These are phyloP conservation scores for Bruguiera parviflora DNA, from an alignment of 345 rosid genomes.

Conservation along the genomic window DNA sequence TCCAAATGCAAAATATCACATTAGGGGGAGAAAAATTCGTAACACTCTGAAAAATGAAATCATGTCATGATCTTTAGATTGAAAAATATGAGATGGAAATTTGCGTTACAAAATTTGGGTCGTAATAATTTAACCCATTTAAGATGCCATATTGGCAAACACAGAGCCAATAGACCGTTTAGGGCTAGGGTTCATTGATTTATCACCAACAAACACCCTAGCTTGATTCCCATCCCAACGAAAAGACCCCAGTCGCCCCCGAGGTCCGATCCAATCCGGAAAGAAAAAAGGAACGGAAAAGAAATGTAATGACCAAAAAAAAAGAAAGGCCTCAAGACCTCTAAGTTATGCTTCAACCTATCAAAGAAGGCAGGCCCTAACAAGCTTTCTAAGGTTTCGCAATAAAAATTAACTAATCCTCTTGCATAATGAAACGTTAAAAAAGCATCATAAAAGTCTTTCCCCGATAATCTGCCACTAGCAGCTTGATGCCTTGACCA, in stretches of 20 bases:
- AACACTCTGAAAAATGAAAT: too few relatives aligned
- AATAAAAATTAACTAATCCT: constrained; percentile 3
- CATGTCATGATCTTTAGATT: too few relatives aligned
- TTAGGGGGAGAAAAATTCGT: too few relatives aligned
- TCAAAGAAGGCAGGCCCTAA: not conserved
- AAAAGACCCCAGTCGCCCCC: too few relatives aligned
- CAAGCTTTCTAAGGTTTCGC: not conserved
- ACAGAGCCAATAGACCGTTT: not conserved
- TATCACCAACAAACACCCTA: not conserved
- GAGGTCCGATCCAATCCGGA: not conserved
- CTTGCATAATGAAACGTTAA: not conserved
- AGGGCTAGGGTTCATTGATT: not conserved
- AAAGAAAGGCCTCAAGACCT: not conserved
- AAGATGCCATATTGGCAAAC: constrained; percentile 5
- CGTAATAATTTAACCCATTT: constrained; percentile 11
- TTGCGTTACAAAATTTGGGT: constrained; percentile 22
- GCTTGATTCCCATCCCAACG: not conserved
- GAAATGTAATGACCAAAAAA: too few relatives aligned
- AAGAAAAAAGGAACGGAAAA: not conserved
- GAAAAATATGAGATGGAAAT: not conserved
- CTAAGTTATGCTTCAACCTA: constrained; percentile 5
- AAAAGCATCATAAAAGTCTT: constrained; percentile 5
- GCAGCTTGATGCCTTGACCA: too few relatives aligned
- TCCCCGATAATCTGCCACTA: too few relatives aligned
- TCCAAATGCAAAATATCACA: too few relatives aligned